Percentiles rank a stretch among this genome's conserved stretches.
These are phyloP conservation scores for Mycena metata DNA, from an alignment of 768 basidiomycete species.

Conservation along the genomic window DNA sequence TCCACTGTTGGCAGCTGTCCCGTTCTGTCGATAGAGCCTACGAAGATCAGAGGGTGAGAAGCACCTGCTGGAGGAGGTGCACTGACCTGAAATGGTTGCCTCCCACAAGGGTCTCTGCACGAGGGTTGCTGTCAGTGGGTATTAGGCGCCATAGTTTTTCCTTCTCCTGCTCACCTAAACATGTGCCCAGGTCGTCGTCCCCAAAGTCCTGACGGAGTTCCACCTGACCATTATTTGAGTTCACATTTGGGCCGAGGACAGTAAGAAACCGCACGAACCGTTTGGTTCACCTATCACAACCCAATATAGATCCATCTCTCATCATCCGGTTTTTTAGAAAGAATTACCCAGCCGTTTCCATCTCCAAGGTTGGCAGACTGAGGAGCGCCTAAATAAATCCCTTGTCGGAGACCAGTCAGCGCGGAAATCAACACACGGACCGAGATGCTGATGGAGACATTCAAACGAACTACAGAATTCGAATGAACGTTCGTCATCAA, in stretches of 20 bases:
- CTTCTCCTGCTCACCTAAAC: conserved; percentile 48
- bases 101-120: conserved; percentile 58
- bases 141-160: no score
- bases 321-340: no score
- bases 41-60: background rate
- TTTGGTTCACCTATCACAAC: conserved; percentile 31
- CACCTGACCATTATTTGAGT: conserved; percentile 53
- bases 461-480: conserved; percentile 60
- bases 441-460: conserved; percentile 71
- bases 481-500: background rate
- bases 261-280: conserved; percentile 40
- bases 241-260: background rate
- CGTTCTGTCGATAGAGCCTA: conserved; percentile 62
- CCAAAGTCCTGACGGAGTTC: conserved; percentile 78
- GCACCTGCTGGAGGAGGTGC: no score
- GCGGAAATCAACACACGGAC: background rate
- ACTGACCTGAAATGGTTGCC: conserved; percentile 45
- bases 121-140: no score
- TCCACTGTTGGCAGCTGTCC: conserved; percentile 42
- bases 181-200: conserved; percentile 76
- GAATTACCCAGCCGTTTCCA: conserved; percentile 66
- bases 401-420: conserved; percentile 64
- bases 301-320: no score
- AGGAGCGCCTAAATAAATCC: conserved; percentile 63
- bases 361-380: conserved; percentile 81